Conservation (phyloP, 1,284 basidiomycete species). For the Waitea zeae region DNA sequence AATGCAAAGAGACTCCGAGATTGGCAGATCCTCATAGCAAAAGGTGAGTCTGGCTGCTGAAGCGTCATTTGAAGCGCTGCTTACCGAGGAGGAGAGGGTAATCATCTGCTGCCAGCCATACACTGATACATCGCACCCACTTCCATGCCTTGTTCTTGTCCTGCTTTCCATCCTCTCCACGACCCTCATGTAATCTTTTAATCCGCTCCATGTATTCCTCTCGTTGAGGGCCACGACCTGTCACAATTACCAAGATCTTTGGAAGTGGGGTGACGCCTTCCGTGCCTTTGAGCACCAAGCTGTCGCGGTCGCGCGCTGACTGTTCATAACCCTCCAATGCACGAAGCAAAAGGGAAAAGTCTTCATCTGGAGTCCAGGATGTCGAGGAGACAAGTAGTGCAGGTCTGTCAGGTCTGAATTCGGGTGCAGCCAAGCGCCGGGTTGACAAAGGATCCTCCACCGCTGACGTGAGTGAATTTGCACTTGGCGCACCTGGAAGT, state of each 20-base stretch:
- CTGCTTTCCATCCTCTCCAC: constrained; percentile 11
- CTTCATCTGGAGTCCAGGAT: constrained; percentile 96
- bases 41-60: neutral
- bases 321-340: constrained; percentile 58
- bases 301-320: constrained; percentile 22
- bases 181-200: constrained; percentile 27
- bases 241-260: constrained; percentile 71
- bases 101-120: constrained; percentile 79
- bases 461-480: too few species aligned
- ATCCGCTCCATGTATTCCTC: constrained; percentile 57
- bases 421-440: too few species aligned
- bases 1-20: constrained; percentile 82
- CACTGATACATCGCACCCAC: constrained; percentile 68
- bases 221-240: constrained; percentile 80
- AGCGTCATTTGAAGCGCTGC: constrained; percentile 3
- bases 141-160: constrained; percentile 35
- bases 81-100: constrained; percentile 73
- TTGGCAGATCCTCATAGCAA: constrained; percentile 66
- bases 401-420: constrained; percentile 51
- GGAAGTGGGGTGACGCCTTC: constrained; percentile 28
- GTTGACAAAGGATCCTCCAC: too few species aligned
- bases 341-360: constrained; percentile 71
- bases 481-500: too few species aligned
- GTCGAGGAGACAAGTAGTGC: constrained; percentile 87
- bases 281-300: constrained; percentile 11